Evolutionary conservation across 2,329 filamentous ascomycete species (phyloP), one percentile per base, ranked within the genome.

Genomic region (Raffaelea deltoideospora): DNA sequence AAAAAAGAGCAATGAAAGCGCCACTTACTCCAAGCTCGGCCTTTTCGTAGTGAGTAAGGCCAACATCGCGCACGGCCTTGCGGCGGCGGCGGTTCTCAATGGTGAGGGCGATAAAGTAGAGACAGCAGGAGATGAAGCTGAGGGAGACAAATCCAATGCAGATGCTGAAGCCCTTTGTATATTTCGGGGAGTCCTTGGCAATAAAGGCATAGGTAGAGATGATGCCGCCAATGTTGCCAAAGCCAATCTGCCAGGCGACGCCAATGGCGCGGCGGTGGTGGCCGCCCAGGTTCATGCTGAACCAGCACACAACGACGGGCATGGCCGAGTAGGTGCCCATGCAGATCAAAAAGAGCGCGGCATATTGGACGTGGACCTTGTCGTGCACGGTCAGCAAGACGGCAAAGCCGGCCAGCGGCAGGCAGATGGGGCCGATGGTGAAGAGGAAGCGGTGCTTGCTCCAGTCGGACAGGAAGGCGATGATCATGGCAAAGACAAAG

Each of bases 261-360:
- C 80, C 80, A 14, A 86, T 70, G 9, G 75, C 67, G 31, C 80
- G 66, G 3, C 79, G 68, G 39, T 76, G 76, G 51, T 86, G 81
- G 0, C 79, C 80, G 3, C 73, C 73, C 1, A 85, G 60, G 47
- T 86, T 87, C 72, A 85, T 84, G 47, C 78, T 79, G 55, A 79
- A 86, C 80, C 81, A 87, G 53, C 79, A 86, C 8, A 86, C 71
- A 31, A 86, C 73, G 22, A 94, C 76, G 0, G 88, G 86, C 79
- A 94, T 87, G n/a, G 86, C 83, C 1, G 75, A 76, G 57, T 92
- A 95, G 0, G 72, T 69, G 34, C 84, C 84, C 60, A 76, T 76
- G 2, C 82, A 79, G 34, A 92, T 73, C 23, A 95, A 62, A 62
- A 92, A 93, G 0, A 95, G 67, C 0, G 79, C 82, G 0, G 65